Conservation (phyloP, 2,329 filamentous ascomycete genomes). For the Rugonectria rugulosa region DNA sequence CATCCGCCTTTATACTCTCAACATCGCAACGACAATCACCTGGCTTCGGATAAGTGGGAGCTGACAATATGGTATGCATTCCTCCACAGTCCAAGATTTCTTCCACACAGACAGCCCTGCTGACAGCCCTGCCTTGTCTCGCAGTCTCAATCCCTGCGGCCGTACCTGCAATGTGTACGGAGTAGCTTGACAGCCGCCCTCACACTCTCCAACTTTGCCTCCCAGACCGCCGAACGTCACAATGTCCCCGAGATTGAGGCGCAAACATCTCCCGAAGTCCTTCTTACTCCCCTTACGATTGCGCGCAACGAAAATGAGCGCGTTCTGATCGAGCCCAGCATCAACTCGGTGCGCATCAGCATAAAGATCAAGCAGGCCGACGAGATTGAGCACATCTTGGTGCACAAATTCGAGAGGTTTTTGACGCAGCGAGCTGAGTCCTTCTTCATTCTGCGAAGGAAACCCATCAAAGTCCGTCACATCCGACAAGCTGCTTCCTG, state of each 20-base stretch:
- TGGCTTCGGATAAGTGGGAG: slow-evolving; percentile 18
- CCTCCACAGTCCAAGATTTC: neutral
- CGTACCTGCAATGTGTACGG: slow-evolving; percentile 95
- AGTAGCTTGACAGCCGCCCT: slow-evolving; percentile 93
- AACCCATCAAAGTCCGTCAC: slow-evolving; percentile 84
- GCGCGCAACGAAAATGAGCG: slow-evolving; percentile 97
- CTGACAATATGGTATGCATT: slow-evolving; percentile 30
- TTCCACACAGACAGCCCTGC: slow-evolving; percentile 16
- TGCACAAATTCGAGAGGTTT: slow-evolving; percentile 98
- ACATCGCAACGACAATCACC: slow-evolving; percentile 12
- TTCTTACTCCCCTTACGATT: slow-evolving; percentile 89
- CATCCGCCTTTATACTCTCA: slow-evolving; percentile 20
- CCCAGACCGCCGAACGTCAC: slow-evolving; percentile 82
- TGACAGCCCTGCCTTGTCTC: slow-evolving; percentile 27
- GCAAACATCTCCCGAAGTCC: slow-evolving; percentile 88
- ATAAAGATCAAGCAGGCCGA: slow-evolving; percentile 99
- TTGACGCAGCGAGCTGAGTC: slow-evolving; percentile 77
- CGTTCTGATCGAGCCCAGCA: slow-evolving; percentile 93
- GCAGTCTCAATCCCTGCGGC: slow-evolving; percentile 94
- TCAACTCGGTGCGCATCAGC: slow-evolving; percentile 96
- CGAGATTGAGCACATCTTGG: slow-evolving; percentile 96
- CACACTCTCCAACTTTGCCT: slow-evolving; percentile 88
- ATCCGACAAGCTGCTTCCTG: neutral
- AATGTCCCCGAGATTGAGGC: slow-evolving; percentile 79
- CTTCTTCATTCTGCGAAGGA: slow-evolving; percentile 63